Base-by-base conservation (phyloP, 192 early-diverging fungal genomes). In the Haplosporangium gracile region DNA sequence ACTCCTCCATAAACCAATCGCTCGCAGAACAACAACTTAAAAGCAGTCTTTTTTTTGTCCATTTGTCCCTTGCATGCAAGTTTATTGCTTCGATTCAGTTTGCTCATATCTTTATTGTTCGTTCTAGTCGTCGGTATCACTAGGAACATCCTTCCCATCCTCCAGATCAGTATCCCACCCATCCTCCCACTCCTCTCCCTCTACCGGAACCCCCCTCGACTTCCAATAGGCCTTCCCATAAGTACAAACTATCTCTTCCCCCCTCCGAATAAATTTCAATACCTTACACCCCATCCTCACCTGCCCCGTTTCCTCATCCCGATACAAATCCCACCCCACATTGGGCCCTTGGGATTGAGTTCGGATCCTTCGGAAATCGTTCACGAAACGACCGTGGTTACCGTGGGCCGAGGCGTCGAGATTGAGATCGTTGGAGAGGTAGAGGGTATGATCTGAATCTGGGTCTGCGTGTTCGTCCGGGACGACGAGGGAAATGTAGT, bases 151-250 rank as follows among this genome's bases (percentile, higher is more conserved):
- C 15, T 42, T 75, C 18, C 42, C 36, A 38, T 86, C 84, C 29
- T 86, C 84, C n/a, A 78, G 47, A 74, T 86, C 84, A 8, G 84
- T 86, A 63, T 86, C 84, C 84, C 84, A 86, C 4, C 49, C 63
- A 72, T 86, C 84, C 68, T 86, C 84, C 84, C 84, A 86, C 47
- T 86, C 84, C 7, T 77, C 70, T 0, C 84, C 84, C 51, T 22
- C 40, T 4, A 73, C 79, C 2, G 10, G 16, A 2, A 81, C 13
- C 0, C 79, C 79, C 1, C 84, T 75, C 38, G 79, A 81, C 51
- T 86, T 86, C 84, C 84, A 86, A 55, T 86, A 86, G 7, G 75
- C 79, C 16, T 86, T 80, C 0, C 84, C 84, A 70, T 86, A 86
- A 8, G 79, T 86, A 38, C 84, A 86, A 47, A 86, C 22, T 29